Percentiles rank a stretch among this genome's conserved stretches.
phyloP scores from a whole-genome alignment of 73 alveolate species.

The Paramecium pentaurelia region DNA sequence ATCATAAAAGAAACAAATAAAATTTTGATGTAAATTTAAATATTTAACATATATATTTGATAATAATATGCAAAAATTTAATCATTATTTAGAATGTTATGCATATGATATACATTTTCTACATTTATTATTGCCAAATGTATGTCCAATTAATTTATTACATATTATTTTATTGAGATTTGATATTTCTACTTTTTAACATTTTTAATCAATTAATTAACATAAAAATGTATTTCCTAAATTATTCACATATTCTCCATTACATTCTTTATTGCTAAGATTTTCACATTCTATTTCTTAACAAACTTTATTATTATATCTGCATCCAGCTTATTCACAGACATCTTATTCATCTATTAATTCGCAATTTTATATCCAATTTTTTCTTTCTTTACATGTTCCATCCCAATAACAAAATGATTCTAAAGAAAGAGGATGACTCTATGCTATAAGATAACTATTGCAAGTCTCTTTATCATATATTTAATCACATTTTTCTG shows the following conservation, averaged over 20 bases:
- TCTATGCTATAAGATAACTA: background rate
- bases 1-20: too few relatives aligned
- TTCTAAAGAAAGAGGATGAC: background rate
- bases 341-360: background rate
- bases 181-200: background rate
- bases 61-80: background rate
- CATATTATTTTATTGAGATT: background rate
- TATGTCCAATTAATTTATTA: slow-evolving; percentile 1
- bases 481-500: background rate
- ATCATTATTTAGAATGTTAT: background rate
- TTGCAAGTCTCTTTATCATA: background rate
- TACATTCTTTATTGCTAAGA: background rate
- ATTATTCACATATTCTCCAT: slow-evolving; percentile 22
- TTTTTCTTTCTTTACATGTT: background rate
- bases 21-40: too few relatives aligned
- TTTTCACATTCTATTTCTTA: background rate
- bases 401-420: slow-evolving; percentile 26
- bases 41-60: background rate
- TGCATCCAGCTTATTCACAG: background rate
- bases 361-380: background rate
- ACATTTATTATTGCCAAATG: background rate
- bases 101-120: background rate
- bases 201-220: background rate
- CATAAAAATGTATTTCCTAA: background rate
- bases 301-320: background rate